Evolutionary conservation across 2,329 filamentous ascomycete species (phyloP).

Genomic region (Monilinia fructicola): DNA sequence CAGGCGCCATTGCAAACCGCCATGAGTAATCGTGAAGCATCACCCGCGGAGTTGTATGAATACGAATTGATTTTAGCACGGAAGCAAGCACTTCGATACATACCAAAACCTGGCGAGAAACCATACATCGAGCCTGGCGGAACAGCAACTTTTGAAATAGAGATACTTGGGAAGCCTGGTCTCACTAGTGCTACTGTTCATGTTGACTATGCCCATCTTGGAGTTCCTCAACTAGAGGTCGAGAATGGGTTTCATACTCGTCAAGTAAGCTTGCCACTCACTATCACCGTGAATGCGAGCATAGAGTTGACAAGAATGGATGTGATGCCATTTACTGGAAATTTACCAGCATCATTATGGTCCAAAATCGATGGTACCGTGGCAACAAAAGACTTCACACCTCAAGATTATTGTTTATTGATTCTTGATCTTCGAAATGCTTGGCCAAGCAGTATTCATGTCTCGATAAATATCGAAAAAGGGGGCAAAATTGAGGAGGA

Average conservation of each 20-base stretch:
- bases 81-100: slow-evolving; percentile 65
- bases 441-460: slow-evolving; percentile 77
- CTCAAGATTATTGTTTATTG: slow-evolving; percentile 72
- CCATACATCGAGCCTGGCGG: slow-evolving; percentile 64
- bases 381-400: slow-evolving; percentile 42
- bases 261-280: slow-evolving; percentile 76
- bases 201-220: slow-evolving; percentile 84
- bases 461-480: slow-evolving; percentile 53
- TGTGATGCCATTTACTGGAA: slow-evolving; percentile 68
- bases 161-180: slow-evolving; percentile 83
- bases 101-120: slow-evolving; percentile 51
- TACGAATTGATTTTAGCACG: slow-evolving; percentile 76
- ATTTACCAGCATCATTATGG: slow-evolving; percentile 64
- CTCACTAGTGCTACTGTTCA: slow-evolving; percentile 77
- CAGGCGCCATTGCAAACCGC: slow-evolving; percentile 74
- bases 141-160: slow-evolving; percentile 73
- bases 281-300: slow-evolving; percentile 88
- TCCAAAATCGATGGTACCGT: slow-evolving; percentile 41
- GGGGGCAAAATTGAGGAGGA: slow-evolving; percentile 45
- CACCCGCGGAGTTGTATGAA: slow-evolving; percentile 79
- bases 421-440: slow-evolving; percentile 84
- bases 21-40: slow-evolving; percentile 72
- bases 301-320: slow-evolving; percentile 81
- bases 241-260: slow-evolving; percentile 78
- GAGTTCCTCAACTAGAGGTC: slow-evolving; percentile 65